Evolutionary conservation across 768 basidiomycete genomes (phyloP).

Genomic region (Hirschioporus abietinus): DNA sequence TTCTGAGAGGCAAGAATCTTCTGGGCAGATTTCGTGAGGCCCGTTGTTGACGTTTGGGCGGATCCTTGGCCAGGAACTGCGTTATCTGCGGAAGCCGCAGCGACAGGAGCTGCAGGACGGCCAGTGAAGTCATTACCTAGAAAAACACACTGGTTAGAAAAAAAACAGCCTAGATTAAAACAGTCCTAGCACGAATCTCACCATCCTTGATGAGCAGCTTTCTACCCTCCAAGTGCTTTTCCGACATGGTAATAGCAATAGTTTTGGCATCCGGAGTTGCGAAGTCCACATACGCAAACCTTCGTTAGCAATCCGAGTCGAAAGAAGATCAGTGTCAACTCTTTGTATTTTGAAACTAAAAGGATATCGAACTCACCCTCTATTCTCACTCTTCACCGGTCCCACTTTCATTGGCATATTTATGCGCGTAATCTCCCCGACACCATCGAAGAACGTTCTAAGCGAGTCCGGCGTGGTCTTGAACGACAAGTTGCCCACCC

Average conservation of each 20-base stretch:
- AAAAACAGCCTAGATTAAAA: background rate
- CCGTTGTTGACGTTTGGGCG: conserved; percentile 22
- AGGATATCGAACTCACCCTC: conserved; percentile 51
- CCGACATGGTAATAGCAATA: conserved; percentile 75
- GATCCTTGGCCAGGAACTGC: conserved; percentile 29
- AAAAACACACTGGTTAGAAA: conserved; percentile 6
- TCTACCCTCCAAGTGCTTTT: conserved; percentile 77
- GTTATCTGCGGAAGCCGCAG: conserved; percentile 24
- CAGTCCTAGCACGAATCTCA: conserved; percentile 20
- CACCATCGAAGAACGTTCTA: conserved; percentile 60
- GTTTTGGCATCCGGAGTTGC: conserved; percentile 66
- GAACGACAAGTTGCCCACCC: conserved; percentile 94
- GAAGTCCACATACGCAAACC: conserved; percentile 98
- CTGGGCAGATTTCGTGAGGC: conserved; percentile 62
- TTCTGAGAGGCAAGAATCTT: conserved; percentile 76
- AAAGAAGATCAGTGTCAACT: conserved; percentile 6
- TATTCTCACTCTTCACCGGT: conserved; percentile 54
- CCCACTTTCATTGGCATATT: conserved; percentile 75
- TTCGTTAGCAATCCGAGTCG: conserved; percentile 25
- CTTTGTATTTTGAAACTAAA: conserved; percentile 19
- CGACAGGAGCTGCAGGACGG: conserved; percentile 47
- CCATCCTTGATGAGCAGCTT: conserved; percentile 92
- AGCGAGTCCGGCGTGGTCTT: conserved; percentile 79
- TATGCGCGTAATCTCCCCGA: conserved; percentile 71
- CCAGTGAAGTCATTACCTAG: conserved; percentile 72